These are phyloP conservation scores for Colletotrichum orchidophilum DNA, from an alignment of 2,329 filamentous ascomycete species.

Conservation along the genomic window DNA sequence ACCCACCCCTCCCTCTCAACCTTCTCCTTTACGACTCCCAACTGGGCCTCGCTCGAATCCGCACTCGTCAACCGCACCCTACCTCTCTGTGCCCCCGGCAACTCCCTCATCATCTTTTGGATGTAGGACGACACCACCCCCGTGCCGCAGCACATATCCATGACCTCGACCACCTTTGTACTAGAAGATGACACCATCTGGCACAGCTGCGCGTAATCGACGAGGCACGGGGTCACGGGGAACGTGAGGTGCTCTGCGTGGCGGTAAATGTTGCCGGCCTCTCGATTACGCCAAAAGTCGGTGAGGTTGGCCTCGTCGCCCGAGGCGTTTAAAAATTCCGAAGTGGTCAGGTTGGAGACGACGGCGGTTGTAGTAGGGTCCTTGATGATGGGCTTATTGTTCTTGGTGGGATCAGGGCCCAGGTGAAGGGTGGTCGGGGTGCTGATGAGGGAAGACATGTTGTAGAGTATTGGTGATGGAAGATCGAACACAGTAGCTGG, in stretches of 20 bases:
- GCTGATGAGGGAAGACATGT: constrained; percentile 2
- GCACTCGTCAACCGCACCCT: neutral
- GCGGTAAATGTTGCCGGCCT: constrained; percentile 1
- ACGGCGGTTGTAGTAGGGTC: neutral
- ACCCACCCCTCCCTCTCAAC: neutral
- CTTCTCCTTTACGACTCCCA: neutral
- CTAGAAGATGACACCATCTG: neutral
- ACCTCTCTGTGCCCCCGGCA: neutral
- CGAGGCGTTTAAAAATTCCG: neutral
- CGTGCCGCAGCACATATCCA: constrained; percentile 19
- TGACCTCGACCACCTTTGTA: neutral
- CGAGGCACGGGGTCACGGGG: neutral
- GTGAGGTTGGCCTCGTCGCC: neutral
- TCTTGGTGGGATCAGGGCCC: neutral
- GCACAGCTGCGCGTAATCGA: neutral
- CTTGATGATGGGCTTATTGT: neutral
- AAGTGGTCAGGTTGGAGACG: neutral
- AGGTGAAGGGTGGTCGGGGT: neutral
- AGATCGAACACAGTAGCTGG: neutral
- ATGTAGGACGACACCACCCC: constrained; percentile 8
- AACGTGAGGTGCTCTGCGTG: constrained; percentile 2
- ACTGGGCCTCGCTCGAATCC: constrained; percentile 13
- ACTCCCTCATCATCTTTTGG: constrained; percentile 1
- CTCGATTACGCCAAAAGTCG: constrained; percentile 3
- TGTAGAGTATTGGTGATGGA: neutral